Percentiles rank a stretch among this genome's conserved stretches.
Evolutionary conservation across 768 basidiomycete species (phyloP).

Genomic region (Lepiota brunneoincarnata): DNA sequence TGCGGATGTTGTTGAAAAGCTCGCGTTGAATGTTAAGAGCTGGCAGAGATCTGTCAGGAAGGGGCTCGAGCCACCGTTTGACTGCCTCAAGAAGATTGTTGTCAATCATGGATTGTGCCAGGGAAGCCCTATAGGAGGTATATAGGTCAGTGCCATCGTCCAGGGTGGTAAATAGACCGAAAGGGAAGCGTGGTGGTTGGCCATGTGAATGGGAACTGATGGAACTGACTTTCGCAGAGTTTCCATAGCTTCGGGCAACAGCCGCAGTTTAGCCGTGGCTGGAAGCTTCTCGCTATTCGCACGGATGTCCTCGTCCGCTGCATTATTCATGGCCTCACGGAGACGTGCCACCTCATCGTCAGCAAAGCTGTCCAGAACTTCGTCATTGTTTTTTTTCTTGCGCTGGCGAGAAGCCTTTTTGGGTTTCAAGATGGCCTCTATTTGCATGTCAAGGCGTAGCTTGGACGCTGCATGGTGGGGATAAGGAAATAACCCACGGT

Average conservation of each 20-base stretch:
- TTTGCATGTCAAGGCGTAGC: constrained; percentile 73
- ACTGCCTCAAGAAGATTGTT: constrained; percentile 93
- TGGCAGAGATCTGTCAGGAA: constrained; percentile 89
- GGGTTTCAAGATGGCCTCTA: constrained; percentile 84
- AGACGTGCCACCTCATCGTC: constrained; percentile 91
- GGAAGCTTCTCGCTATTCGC: constrained; percentile 79
- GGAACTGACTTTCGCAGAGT: constrained; percentile 78
- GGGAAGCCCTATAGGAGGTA: constrained; percentile 56
- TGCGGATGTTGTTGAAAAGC: constrained; percentile 78
- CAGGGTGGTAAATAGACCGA: constrained; percentile 9
- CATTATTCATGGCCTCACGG: constrained; percentile 83
- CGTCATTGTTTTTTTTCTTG: constrained; percentile 77
- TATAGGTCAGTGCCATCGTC: constrained; percentile 8
- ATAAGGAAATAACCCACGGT: constrained; percentile 3
- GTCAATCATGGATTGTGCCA: constrained; percentile 91
- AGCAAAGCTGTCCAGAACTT: constrained; percentile 80
- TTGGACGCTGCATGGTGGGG: constrained; percentile 58
- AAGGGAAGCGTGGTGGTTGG: not conserved
- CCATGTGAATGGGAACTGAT: not conserved
- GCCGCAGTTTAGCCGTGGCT: constrained; percentile 78
- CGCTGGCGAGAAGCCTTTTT: constrained; percentile 66
- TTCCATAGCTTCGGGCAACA: constrained; percentile 89
- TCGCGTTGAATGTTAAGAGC: constrained; percentile 95
- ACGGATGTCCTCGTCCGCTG: constrained; percentile 80
- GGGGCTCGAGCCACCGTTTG: constrained; percentile 88